Base-by-base conservation (phyloP, 768 basidiomycete genomes). In the Pleurotus cornucopiae region DNA sequence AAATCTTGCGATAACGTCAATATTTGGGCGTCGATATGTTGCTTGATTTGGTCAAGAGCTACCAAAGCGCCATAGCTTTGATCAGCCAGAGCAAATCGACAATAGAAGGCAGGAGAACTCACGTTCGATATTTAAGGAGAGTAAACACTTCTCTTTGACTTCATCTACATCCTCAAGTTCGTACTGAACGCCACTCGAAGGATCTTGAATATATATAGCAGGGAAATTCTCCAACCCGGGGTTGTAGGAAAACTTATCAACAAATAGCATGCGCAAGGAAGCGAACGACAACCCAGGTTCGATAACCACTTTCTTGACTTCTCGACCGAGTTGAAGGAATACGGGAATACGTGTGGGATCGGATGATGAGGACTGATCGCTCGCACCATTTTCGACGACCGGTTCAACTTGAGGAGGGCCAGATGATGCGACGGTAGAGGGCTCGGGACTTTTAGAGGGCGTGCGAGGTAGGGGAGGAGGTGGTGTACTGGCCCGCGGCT, bases 1-100 rank as follows among this genome's bases (percentile, higher is more conserved):
- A 98, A 82, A 57, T 98, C 94, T 60, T 88, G 87, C 26, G 91
- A 85, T 14, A 99, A 75, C 0, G 75, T 75, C 0, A 90, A 85
- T 59, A 99, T 95, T 64, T 96, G 94, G 2, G 84, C 65, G 65
- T 99, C 96, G 62, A 99, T 95, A 67, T 99, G 96, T 65, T 98
- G 94, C 68, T 96, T 98, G 69, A 99, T 96, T 68, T 98, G 96
- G 71, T 99, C 95, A 54, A 98, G 85, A 20, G 94, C 96, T 99
- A 57, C 45, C 20, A 59, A 45, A 20, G 25, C 13, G 40, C 49
- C 58, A 48, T 58, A 55, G 57, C 53, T 52, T 41, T 55, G 16
- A 9, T 59, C 38, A 54, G 21, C 55, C 23, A 59, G 21, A n/a
- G 37, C n/a, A 38, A 13, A 61, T 46, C n/a, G 23, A 16, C 44